Evolutionary conservation across 148 eudicot genomes (phyloP), one percentile per base, ranked within the genome.

Genomic region (Talinum fruticosum): DNA sequence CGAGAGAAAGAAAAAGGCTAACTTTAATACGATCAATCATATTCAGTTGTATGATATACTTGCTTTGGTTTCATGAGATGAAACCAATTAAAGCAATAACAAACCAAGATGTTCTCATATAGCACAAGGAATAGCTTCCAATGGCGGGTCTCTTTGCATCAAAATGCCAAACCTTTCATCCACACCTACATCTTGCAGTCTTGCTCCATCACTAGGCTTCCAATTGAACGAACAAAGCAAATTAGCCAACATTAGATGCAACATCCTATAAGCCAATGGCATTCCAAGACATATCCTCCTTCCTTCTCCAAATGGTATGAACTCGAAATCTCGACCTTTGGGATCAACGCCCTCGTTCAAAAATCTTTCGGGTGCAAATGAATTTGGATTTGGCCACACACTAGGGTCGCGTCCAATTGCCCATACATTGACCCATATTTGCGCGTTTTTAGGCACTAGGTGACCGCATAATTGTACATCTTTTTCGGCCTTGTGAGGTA

Each of bases 391-490:
- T 0, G 77, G 10, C 88, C 88, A 85, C 23, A 78, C 74, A 8
- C 8, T 67, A 8, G 88, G 72, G 37, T 78, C 85, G 0, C 69
- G 82, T 2, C 80, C 79, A 30, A 83, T 80, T 0, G 76, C 62
- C 86, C 88, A 83, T 73, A 80, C 34, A 34, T 85, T 85, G n/a
- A 85, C 82, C 81, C 82, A 78, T 4, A 85, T 34, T 30, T 57
- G 76, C 29, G 88, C 51, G 57, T 81, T 51, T 35, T 83, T 80
- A 3, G 88, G 88, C 12, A 85, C 80, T 0, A 49, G 32, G 6
- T 34, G 78, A 19, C 78, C 77, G 16, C 76, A 19, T 26, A 83
- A 19, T 13, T 72, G 28, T 28, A 78, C 80, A 23, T 83, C 80
- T 3, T 64, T 64, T 49, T 67, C 80, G 8, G 85, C 72, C 45